Percentiles rank a stretch among this genome's conserved stretches.
These are phyloP conservation scores for Cryphonectria parasitica DNA, from an alignment of 2,329 filamentous ascomycete species.

Conservation along the genomic window DNA sequence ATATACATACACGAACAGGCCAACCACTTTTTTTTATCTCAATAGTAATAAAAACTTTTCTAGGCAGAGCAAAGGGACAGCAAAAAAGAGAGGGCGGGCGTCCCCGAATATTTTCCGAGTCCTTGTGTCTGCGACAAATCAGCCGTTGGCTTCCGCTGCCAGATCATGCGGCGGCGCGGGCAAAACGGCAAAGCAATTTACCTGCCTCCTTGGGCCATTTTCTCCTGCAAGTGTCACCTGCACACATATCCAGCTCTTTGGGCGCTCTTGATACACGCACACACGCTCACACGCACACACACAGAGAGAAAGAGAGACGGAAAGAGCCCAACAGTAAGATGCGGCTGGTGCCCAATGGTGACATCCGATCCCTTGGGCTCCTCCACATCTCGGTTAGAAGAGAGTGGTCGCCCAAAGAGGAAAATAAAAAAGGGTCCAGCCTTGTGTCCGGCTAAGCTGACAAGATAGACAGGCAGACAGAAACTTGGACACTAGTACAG, in stretches of 20 bases:
- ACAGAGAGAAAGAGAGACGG: neutral
- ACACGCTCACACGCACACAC: too few relatives aligned
- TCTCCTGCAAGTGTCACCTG: slow-evolving; percentile 18
- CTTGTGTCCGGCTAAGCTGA: too few relatives aligned
- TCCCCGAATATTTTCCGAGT: neutral
- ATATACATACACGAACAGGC: neutral
- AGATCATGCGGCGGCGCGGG: neutral
- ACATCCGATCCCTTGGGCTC: neutral
- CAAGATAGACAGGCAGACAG: neutral
- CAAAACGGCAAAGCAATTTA: neutral
- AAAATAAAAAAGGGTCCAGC: too few relatives aligned
- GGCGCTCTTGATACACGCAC: neutral
- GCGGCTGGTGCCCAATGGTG: neutral
- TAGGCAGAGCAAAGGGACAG: too few relatives aligned
- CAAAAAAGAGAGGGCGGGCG: too few relatives aligned
- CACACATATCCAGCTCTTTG: neutral
- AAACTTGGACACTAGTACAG: too few relatives aligned
- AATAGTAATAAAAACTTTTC: too few relatives aligned
- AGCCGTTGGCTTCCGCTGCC: slow-evolving; percentile 9
- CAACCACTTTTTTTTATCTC: neutral
- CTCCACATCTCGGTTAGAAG: neutral
- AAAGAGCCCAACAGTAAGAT: neutral
- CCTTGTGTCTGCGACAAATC: neutral
- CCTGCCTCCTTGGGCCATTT: neutral
- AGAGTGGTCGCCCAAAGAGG: too few relatives aligned